Base-by-base conservation (phyloP, 345 rosid species). In the Syzygium jambos region DNA sequence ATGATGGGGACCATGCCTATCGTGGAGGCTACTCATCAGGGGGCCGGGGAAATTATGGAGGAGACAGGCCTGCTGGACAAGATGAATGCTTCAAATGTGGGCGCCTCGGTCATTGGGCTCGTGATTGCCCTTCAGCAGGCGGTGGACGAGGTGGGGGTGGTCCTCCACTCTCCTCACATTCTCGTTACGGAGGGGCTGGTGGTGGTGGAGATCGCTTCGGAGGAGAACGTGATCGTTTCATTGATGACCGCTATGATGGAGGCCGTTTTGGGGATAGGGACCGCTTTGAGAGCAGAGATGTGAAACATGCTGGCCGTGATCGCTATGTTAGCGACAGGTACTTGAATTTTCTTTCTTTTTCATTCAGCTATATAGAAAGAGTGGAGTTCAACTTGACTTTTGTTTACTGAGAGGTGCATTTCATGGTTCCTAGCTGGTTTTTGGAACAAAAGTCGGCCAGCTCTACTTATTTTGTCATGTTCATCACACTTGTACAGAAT, bases 61-160 rank as follows among this genome's bases (percentile, higher is more conserved):
- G 95, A 89, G 99, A 94, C 88, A 95, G 95, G 89, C 94, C 96
- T 86, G 93, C 89, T 86, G 96, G 90, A 46, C 96, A 93, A 87
- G 99, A 98, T 90, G 98, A 96, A 85, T 98, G 99, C 93, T 98
- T 94, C 92, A 98, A 95, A 89, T 98, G 99, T 89, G 98, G 99
- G 85, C 95, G 97, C 63, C 88, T 86, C 38, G 99, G 99, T 51
- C 99, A 98, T 55, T 98, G 99, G 99, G 99, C 99, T 38, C 95
- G 99, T 61, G 98, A 96, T 88, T 98, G 99, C 86, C 98, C 99
- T 51, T 92, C 98, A 63, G 96, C 93, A 92, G 94, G 92, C 91
- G 94, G 98, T 90, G 96, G 94, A 84, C 94, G 99, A 86, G 98
- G 95, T 65, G 95, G 94, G 30, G 91, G 90, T 80, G 95, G 92